Conservation (phyloP, 345 rosid genomes). For the Psidium friedrichsthalianum region DNA sequence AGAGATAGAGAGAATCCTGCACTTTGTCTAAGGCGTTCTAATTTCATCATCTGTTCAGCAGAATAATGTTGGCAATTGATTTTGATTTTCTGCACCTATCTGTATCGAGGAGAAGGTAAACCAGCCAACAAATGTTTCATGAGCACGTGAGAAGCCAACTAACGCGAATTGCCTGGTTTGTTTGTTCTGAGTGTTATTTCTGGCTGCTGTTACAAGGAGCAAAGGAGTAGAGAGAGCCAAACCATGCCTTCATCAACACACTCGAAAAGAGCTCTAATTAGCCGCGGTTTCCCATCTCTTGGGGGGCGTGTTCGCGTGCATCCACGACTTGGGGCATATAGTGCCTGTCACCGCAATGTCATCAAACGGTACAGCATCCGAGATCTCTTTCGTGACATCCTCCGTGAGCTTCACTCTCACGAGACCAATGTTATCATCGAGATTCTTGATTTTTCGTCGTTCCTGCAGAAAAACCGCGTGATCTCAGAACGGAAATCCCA, state of each 20-base stretch:
- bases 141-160: neutral
- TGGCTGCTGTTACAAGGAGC: neutral
- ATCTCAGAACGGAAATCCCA: neutral
- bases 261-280: neutral
- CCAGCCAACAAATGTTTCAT: neutral
- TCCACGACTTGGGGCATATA: neutral
- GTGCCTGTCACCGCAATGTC: conserved; percentile 12
- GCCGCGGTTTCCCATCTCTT: neutral
- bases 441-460: conserved; percentile 43
- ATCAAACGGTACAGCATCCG: conserved; percentile 14
- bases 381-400: conserved; percentile 23
- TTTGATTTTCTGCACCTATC: too few species aligned
- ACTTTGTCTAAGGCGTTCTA: too few species aligned
- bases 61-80: too few species aligned
- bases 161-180: neutral
- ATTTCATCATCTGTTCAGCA: too few species aligned
- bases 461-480: conserved; percentile 6
- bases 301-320: conserved; percentile 18
- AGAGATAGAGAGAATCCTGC: too few species aligned
- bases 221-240: neutral
- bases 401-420: conserved; percentile 19
- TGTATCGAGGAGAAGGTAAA: neutral
- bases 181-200: neutral
- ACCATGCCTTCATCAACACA: neutral
- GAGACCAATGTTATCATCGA: conserved; percentile 32